Evolutionary conservation across 73 alveolate genomes (phyloP).

Genomic region (Paramecium primaurelia): DNA sequence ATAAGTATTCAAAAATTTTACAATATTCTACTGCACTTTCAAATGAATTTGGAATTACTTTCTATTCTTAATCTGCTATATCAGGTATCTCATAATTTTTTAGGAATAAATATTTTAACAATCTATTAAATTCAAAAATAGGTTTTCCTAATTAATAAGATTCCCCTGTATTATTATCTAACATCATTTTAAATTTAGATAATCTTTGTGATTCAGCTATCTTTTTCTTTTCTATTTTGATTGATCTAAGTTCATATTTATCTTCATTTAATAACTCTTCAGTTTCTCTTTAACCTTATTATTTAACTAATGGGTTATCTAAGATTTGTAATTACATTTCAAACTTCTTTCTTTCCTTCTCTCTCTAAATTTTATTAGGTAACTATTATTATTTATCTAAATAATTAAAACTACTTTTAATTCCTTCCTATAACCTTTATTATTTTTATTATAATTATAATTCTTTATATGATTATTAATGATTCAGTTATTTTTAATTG

Average conservation of each 20-base stretch:
- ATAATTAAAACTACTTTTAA: neutral
- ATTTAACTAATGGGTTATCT: neutral
- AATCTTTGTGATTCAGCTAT: neutral
- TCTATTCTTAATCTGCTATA: neutral
- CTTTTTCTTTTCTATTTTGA: neutral
- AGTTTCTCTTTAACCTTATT: neutral
- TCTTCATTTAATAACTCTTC: slow-evolving; percentile 23
- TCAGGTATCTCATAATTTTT: neutral
- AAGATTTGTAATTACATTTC: neutral
- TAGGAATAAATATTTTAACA: neutral
- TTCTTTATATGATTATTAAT: neutral
- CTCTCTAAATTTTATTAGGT: neutral
- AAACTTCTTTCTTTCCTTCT: neutral
- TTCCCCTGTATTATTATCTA: neutral
- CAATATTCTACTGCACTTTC: slow-evolving; percentile 40
- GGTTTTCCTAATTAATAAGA: neutral
- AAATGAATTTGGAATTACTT: slow-evolving; percentile 5
- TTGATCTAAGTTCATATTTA: neutral
- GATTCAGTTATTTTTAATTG: neutral
- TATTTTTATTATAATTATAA: neutral
- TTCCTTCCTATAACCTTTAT: neutral
- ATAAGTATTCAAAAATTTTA: slow-evolving; percentile 57
- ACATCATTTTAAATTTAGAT: neutral
- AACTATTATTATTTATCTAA: neutral
- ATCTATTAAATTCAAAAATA: slow-evolving; percentile 29